A percentile compares a stretch with the other conserved stretches of the same genome.
phyloP scores from a whole-genome alignment of 176 grass and related monocot genomes.

The Musa beccarii region DNA sequence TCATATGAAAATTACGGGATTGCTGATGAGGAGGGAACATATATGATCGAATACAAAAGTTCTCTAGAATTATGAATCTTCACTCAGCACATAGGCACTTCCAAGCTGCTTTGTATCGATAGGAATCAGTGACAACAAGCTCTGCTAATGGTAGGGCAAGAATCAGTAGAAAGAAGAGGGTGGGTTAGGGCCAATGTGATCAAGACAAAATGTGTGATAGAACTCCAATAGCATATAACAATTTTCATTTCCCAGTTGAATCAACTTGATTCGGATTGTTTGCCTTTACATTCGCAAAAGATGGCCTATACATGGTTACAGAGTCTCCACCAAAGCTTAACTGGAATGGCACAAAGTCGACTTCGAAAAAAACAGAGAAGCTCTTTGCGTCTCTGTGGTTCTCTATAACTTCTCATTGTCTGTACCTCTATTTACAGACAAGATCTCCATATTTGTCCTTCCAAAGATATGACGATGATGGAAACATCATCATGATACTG shows the following conservation, averaged over 20 bases:
- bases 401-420: slow-evolving; percentile 29
- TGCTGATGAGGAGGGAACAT: too few relatives aligned
- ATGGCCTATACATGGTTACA: background rate
- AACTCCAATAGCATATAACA: background rate
- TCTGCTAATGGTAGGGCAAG: too few relatives aligned
- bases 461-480: slow-evolving; percentile 85
- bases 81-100: too few relatives aligned
- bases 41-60: too few relatives aligned
- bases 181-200: too few relatives aligned
- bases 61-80: too few relatives aligned
- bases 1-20: too few relatives aligned
- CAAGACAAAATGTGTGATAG: background rate
- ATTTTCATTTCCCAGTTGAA: background rate
- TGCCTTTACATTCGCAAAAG: background rate
- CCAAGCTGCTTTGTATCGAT: too few relatives aligned
- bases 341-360: background rate
- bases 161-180: too few relatives aligned
- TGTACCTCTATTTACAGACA: slow-evolving; percentile 71
- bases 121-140: too few relatives aligned
- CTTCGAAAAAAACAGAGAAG: slow-evolving; percentile 8
- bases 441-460: slow-evolving; percentile 95
- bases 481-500: slow-evolving; percentile 89
- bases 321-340: slow-evolving; percentile 1
- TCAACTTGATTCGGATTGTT: background rate
- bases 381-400: slow-evolving; percentile 26